Conservation (phyloP, 495 filamentous ascomycete species). For the Hypoxylon rickii region DNA sequence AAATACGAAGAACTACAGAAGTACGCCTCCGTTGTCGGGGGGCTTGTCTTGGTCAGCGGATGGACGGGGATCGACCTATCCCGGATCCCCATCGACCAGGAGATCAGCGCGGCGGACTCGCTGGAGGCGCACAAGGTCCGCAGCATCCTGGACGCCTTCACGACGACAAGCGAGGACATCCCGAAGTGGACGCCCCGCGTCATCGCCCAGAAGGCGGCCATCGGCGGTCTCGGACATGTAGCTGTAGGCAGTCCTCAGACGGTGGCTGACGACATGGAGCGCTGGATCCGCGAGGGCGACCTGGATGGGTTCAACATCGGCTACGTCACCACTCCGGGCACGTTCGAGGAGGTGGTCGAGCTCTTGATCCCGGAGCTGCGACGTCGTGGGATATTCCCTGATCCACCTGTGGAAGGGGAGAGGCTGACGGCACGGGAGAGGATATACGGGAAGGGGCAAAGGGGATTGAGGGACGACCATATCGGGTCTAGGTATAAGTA, state of each 20-base stretch:
- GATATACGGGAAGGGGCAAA: constrained; percentile 63
- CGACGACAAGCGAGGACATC: constrained; percentile 53
- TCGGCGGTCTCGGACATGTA: constrained; percentile 60
- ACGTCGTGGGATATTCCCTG: constrained; percentile 44
- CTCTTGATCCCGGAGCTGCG: constrained; percentile 49
- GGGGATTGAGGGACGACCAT: constrained; percentile 57
- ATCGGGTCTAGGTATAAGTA: constrained; percentile 61
- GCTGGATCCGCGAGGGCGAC: constrained; percentile 64
- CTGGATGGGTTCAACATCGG: constrained; percentile 67
- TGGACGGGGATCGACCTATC: constrained; percentile 68
- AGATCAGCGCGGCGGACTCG: constrained; percentile 57
- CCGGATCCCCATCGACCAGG: constrained; percentile 60
- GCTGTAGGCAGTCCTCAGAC: constrained; percentile 59
- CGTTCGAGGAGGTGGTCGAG: constrained; percentile 53
- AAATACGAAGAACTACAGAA: constrained; percentile 58
- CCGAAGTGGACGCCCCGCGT: constrained; percentile 59
- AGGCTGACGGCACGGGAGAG: constrained; percentile 62
- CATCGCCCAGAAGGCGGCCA: constrained; percentile 59
- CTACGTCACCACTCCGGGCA: constrained; percentile 50
- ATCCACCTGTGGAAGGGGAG: constrained; percentile 42
- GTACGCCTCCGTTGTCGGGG: constrained; percentile 59
- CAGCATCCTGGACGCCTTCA: constrained; percentile 56
- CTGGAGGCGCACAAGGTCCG: constrained; percentile 58
- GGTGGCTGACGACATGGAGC: constrained; percentile 65
- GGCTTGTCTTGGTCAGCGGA: constrained; percentile 61